These are phyloP conservation scores for Suillus discolor DNA, from an alignment of 768 basidiomycete genomes.

Conservation along the genomic window DNA sequence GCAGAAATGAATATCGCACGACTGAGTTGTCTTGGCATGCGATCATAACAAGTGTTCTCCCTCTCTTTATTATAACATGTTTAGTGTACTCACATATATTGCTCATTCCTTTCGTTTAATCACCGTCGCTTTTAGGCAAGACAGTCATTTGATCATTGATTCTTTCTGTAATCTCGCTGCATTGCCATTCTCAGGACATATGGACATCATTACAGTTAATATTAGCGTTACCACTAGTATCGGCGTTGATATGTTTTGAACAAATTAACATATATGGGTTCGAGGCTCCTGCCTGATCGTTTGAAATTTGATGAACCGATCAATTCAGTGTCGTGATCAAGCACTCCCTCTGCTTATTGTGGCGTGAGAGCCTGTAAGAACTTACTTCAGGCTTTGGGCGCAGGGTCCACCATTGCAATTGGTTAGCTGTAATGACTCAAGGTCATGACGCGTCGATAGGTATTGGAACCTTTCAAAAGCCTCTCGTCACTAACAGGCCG, in stretches of 20 bases:
- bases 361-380: background rate
- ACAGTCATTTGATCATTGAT: background rate
- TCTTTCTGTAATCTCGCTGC: background rate
- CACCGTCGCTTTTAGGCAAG: background rate
- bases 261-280: background rate
- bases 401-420: background rate
- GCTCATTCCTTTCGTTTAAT: conserved; percentile 2
- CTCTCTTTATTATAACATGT: background rate
- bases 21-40: background rate
- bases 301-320: background rate
- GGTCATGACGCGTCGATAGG: background rate
- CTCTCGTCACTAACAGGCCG: background rate
- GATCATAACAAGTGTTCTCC: background rate
- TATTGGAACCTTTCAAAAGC: background rate
- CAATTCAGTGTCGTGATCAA: background rate
- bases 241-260: background rate
- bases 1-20: conserved; percentile 16
- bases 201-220: background rate
- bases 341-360: background rate
- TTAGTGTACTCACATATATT: conserved; percentile 3
- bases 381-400: background rate
- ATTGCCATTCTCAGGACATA: background rate
- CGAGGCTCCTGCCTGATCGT: background rate
- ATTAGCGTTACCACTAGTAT: background rate
- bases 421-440: background rate